Evolutionary conservation across 441 rosid genomes (phyloP), one percentile per base, ranked within the genome.

Genomic region (Bruguiera hainesii): DNA sequence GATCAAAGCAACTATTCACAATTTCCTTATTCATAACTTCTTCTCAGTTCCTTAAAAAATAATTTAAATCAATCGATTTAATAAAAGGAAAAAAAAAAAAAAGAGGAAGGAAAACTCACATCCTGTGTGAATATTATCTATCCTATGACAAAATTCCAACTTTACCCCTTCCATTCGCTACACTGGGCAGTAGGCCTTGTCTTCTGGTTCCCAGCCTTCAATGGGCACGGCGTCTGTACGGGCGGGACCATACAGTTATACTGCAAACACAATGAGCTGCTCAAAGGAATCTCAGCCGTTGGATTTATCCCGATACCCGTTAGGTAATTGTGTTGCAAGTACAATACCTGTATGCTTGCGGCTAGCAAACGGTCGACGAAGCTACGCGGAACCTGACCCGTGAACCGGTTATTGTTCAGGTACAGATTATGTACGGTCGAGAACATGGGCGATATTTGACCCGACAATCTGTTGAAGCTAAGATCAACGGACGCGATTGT

Each of bases 191-290:
- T 71, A 23, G 98, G 98, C 80, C 98, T 83, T 0, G 88, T 79
- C 80, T 86, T 89, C 78, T 88, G 87, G 65, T 73, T 79, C 56
- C 98, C 98, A 9, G 96, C 80, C 67, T 85, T 89, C 80, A 87
- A 69, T n/a, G 97, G 98, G 82, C 98, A 93, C 4, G 91, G 91
- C 60, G 95, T 77, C 76, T 87, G 85, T 33, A 89, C 75, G 64
- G 98, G 96, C 73, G 96, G 95, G 4, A 91, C 96, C 98, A 91
- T 91, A 70, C 98, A 93, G 42, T 93, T 93, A 76, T 93, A 93
- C 85, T 91, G 96, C 56, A 91, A 61, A 71, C 98, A 93, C 72
- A 93, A 70, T 23, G 98, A 91, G 25, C 88, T 84, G 70, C 96
- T 88, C 67, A 76, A n/a, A 28, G 98, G 98, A 18, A 93, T 90